A percentile compares a stretch with the other conserved stretches of the same genome.
These are phyloP conservation scores for Aspergillus sp. DNA, from an alignment of 2,329 filamentous ascomycete genomes.

Conservation along the genomic window DNA sequence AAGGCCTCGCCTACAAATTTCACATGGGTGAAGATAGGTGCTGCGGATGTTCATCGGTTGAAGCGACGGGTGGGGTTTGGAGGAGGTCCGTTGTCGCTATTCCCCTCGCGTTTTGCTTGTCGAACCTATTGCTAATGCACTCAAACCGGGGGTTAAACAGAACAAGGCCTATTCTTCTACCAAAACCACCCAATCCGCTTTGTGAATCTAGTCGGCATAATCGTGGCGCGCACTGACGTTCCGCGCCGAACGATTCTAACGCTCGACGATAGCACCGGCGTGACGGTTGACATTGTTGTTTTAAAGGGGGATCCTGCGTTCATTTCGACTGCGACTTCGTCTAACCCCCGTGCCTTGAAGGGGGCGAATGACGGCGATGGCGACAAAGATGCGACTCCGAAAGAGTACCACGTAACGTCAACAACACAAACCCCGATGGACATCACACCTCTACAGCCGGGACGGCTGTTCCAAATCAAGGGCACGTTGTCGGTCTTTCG, in stretches of 20 bases:
- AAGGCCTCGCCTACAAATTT: slow-evolving; percentile 60
- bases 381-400: slow-evolving; percentile 30
- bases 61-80: slow-evolving; percentile 50
- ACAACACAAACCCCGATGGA: slow-evolving; percentile 43
- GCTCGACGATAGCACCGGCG: slow-evolving; percentile 62
- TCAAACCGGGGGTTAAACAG: slow-evolving; percentile 29
- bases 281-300: slow-evolving; percentile 56
- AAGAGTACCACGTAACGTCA: slow-evolving; percentile 22
- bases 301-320: slow-evolving; percentile 27
- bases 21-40: slow-evolving; percentile 62
- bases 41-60: slow-evolving; percentile 55
- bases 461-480: slow-evolving; percentile 57
- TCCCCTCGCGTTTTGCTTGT: not conserved
- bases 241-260: slow-evolving; percentile 54
- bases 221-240: slow-evolving; percentile 62
- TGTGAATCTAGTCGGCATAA: slow-evolving; percentile 68
- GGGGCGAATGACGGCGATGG: slow-evolving; percentile 8
- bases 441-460: slow-evolving; percentile 48
- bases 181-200: slow-evolving; percentile 75
- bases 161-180: slow-evolving; percentile 62
- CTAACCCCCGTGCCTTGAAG: not conserved
- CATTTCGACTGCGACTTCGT: not conserved
- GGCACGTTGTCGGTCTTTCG: slow-evolving; percentile 56
- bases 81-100: slow-evolving; percentile 39
- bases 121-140: not conserved